Base-by-base conservation (phyloP, 371 early-diverging fungal species). In the Mucor sp. region DNA sequence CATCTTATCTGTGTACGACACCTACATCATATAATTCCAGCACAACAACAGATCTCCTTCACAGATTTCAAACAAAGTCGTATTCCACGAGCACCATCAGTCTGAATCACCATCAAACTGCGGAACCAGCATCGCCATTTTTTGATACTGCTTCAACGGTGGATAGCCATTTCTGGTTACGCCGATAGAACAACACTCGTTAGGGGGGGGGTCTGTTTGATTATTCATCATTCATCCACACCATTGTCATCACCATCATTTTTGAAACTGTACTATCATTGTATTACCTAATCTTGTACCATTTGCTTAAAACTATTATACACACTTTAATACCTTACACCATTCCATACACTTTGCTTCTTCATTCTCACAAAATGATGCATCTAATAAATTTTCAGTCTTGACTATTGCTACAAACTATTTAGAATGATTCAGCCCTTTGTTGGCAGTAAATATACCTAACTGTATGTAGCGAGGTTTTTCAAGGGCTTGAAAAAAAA, bases 91-190 rank as follows among this genome's bases (percentile, higher is more conserved):
- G 67, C n/a, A 60, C 63, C 23, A 37, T 21, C 7, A 63, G 63
- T 63, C 21, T 55, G 4, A 63, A 53, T 63, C 35, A 58, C 15
- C 44, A 58, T 47, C 59, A 50, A 50, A 50, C 65, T 56, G 65
- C 60, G 53, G 66, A 66, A 66, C 58, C 12, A 21, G 11, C 53
- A 27, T n/a, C 39, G n/a, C 21, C 37, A 7, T 65, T 58, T 37
- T 47, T 59, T 23, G 41, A 60, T 41, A 37, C 32, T 35, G 59
- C 58, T 37, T 58, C 56, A 6, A 55, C 35, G n/a, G 55, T 63
- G 28, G 63, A 60, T 28, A 28, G 17, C 39, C 66, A 66, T 11
- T 47, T 60, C 17, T 66, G 66, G 66, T 39, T 66, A 39, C 50
- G 60, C 41, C 66, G 60, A 8, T 66, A 32, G 28, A 37, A 63